Percentiles rank a stretch among this genome's conserved stretches.
These are phyloP conservation scores for Naganishia vaughanmartiniae DNA, from an alignment of 768 basidiomycete species.

Conservation along the genomic window DNA sequence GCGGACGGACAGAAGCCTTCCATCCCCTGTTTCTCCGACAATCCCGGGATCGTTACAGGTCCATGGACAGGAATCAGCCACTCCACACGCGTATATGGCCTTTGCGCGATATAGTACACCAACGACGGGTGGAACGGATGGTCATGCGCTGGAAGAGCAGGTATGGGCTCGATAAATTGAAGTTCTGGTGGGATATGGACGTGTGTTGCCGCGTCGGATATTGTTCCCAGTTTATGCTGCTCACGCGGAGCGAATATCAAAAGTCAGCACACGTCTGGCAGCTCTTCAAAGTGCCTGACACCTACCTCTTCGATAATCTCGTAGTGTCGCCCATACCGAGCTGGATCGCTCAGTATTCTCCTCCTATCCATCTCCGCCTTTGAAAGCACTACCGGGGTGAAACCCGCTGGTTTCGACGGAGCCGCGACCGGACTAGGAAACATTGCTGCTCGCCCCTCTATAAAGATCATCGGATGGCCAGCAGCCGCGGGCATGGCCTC, in stretches of 20 bases:
- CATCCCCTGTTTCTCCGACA: slow-evolving; percentile 15
- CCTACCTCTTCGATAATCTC: slow-evolving; percentile 8
- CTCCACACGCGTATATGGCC: slow-evolving; percentile 35
- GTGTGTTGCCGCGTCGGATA: not conserved
- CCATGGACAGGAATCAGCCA: slow-evolving; percentile 47
- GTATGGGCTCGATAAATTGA: not conserved
- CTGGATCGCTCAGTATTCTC: not conserved
- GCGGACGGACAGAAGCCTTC: not conserved
- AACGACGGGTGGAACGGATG: slow-evolving; percentile 43
- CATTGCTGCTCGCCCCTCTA: slow-evolving; percentile 3
- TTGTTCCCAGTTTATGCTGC: not conserved
- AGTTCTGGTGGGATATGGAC: not conserved
- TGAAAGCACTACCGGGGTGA: not conserved
- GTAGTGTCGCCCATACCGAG: not conserved
- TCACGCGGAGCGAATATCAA: not conserved
- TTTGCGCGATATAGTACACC: slow-evolving; percentile 25
- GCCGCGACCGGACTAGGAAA: not conserved
- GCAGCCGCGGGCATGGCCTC: not conserved
- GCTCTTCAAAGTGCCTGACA: not conserved
- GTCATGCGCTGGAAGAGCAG: not conserved
- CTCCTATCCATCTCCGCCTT: not conserved
- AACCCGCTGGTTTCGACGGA: not conserved
- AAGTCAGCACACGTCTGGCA: not conserved
- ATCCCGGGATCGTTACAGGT: slow-evolving; percentile 37
- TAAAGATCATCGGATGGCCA: not conserved